Evolutionary conservation across 2,329 filamentous ascomycete species (phyloP).

Genomic region (Alternaria consortialis): DNA sequence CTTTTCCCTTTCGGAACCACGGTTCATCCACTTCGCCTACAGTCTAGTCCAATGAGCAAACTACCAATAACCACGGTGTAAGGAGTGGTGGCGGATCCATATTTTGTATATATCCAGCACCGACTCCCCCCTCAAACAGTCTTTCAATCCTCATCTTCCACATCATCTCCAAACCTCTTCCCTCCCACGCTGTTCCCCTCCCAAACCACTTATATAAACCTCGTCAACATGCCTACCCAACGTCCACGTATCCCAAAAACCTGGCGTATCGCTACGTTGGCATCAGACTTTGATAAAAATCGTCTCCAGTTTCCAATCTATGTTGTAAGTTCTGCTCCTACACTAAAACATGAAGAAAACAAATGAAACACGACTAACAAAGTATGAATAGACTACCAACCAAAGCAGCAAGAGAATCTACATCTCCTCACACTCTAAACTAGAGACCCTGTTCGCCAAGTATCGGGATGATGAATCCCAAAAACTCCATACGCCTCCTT

Average conservation of each 20-base stretch:
- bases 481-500: not conserved
- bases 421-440: not conserved
- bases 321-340: not conserved
- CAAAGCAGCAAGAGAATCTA: not conserved
- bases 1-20: not conserved
- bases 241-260: not conserved
- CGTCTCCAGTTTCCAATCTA: not conserved
- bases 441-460: not conserved
- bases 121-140: not conserved
- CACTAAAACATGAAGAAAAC: rapidly evolving
- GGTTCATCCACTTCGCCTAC: not conserved
- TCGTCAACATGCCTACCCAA: not conserved
- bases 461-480: not conserved
- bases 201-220: not conserved
- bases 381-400: not conserved
- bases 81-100: not conserved
- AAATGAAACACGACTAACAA: not conserved
- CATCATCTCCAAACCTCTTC: not conserved
- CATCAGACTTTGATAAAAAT: not conserved
- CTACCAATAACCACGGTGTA: not conserved
- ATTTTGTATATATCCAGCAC: not conserved
- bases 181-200: no score
- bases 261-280: not conserved
- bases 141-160: not conserved
- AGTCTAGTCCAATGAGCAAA: not conserved